Base-by-base conservation (phyloP, 306 rosid genomes). In the Ziziphus jujuba region DNA sequence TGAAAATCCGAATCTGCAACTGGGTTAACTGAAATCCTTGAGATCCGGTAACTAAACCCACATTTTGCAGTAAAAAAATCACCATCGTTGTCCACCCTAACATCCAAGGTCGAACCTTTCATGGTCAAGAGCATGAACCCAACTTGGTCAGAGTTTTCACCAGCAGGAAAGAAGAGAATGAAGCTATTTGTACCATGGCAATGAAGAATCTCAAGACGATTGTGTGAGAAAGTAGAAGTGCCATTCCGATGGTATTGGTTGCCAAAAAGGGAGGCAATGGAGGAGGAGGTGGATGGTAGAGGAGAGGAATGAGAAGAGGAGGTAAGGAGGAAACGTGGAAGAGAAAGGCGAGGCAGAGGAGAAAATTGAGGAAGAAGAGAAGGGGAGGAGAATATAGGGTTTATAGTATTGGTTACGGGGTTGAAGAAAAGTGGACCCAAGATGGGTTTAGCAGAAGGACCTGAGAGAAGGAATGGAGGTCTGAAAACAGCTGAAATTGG, bases 401-500 rank as follows among this genome's bases (percentile, higher is more conserved):
- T 55, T 3, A 76, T 62, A 0, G 87, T 47, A 4, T 56, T 9
- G 59, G 81, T 77, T 19, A 56, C 47, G 1, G 91, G 89, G 65
- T 81, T 83, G 65, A 89, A 89, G 44, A 77, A 2, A 23, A 87
- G 87, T 8, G 96, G 93, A n/a, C 96, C 96, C 2, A 86, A 10
- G 0, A 52, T 25, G 5, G 69, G 59, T 53, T 72, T 34, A 9
- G 64, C 15, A 5, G 77, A 49, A 47, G 77, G 69, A 16, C 47
- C 56, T 34, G 80, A 74, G 10, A 66, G 53, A 24, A 75, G 70
- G 51, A 75, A 77, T 2, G 80, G 77, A 56, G 77, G 47, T 7
- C 75, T 67, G 34, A 65, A 75, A n/a, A 87, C 78, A 16, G 65
- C 59, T 6, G 75, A 79, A 19, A 83, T 71, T 43, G 93, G 91